Conservation (phyloP, 2,329 filamentous ascomycete genomes). For the Curvularia verruculosa region DNA sequence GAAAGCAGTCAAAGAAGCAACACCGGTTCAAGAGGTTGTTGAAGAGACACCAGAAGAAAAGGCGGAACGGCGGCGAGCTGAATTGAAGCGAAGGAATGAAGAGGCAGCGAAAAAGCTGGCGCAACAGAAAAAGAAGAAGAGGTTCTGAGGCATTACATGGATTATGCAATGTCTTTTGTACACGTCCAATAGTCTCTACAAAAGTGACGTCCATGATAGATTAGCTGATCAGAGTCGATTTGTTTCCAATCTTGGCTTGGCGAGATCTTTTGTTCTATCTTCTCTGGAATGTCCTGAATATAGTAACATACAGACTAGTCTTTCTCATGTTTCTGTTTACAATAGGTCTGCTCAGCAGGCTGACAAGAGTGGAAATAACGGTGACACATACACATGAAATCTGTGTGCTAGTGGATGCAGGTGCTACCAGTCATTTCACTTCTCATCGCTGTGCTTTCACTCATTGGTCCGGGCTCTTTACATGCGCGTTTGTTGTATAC, state of each 20-base stretch:
- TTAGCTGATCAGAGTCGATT: background rate
- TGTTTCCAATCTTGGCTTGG: background rate
- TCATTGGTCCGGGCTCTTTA: slow-evolving; percentile 8
- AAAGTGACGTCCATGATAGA: no score
- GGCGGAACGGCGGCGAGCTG: slow-evolving; percentile 61
- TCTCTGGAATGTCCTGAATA: background rate
- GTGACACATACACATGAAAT: background rate
- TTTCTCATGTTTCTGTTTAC: background rate
- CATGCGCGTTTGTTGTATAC: slow-evolving; percentile 9
- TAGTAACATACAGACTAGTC: background rate
- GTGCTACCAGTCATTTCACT: background rate
- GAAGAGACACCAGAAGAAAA: slow-evolving; percentile 57
- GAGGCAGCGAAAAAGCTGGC: slow-evolving; percentile 60
- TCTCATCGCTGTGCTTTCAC: background rate
- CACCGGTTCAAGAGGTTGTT: slow-evolving; percentile 21
- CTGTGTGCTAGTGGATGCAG: background rate
- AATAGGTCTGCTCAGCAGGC: background rate
- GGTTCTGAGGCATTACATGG: slow-evolving; percentile 28
- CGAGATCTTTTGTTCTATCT: background rate
- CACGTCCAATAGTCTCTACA: no score
- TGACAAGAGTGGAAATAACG: background rate
- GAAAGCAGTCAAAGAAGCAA: slow-evolving; percentile 10
- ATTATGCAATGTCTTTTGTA: background rate
- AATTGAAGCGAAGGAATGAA: slow-evolving; percentile 63
- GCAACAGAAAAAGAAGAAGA: slow-evolving; percentile 44